Percentiles rank a stretch among this genome's conserved stretches.
Conservation (phyloP, 2,329 filamentous ascomycete genomes). For the Aspergillus quadrilineatus region DNA sequence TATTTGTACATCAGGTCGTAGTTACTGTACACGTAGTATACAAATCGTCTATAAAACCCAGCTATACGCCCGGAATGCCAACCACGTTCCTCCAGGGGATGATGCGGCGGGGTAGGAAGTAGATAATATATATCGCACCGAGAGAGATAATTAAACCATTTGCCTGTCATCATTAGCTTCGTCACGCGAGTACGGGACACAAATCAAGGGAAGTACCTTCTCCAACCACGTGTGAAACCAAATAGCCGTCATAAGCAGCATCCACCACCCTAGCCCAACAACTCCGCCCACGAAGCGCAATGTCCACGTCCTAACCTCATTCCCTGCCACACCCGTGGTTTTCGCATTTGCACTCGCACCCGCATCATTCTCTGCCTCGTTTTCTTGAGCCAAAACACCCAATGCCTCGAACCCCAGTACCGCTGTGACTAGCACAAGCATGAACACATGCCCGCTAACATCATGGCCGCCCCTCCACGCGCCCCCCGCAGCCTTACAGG, state of each 20-base stretch:
- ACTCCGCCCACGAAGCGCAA: constrained; percentile 56
- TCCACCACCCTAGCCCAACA: constrained; percentile 77
- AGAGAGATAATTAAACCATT: constrained; percentile 52
- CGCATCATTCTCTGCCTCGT: constrained; percentile 33
- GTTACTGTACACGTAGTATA: background rate
- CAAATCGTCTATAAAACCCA: background rate
- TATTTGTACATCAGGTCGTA: background rate
- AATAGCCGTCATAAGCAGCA: constrained; percentile 96
- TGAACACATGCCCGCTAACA: constrained; percentile 91
- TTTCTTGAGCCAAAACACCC: constrained; percentile 51
- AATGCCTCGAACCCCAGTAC: constrained; percentile 81
- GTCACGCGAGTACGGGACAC: background rate
- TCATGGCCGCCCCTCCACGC: constrained; percentile 92
- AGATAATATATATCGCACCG: constrained; percentile 50
- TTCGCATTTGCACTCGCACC: constrained; percentile 31
- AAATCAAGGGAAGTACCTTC: constrained; percentile 62
- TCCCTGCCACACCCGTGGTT: background rate
- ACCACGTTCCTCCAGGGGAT: constrained; percentile 47
- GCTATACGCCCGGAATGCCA: constrained; percentile 43
- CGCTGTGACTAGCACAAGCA: constrained; percentile 79
- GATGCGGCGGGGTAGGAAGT: constrained; percentile 50
- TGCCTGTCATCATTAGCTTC: constrained; percentile 36
- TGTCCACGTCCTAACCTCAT: constrained; percentile 56
- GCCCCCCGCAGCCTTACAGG: constrained; percentile 80
- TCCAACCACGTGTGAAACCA: constrained; percentile 99